These are phyloP conservation scores for Aureobasidium leucospermi DNA, from an alignment of 2,329 filamentous ascomycete species.

Conservation along the genomic window DNA sequence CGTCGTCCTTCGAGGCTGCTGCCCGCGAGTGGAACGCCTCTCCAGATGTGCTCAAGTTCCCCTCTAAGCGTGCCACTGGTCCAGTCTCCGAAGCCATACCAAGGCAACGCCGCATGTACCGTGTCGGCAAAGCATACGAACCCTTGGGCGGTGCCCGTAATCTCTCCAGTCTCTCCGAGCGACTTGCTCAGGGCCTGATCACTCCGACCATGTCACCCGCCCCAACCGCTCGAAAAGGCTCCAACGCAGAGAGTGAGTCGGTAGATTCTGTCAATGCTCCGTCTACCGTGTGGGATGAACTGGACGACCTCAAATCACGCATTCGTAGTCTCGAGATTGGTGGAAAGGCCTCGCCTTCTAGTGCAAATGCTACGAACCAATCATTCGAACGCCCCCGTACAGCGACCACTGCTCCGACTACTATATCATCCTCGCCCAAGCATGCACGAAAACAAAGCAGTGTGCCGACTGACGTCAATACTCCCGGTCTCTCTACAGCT, in stretches of 20 bases:
- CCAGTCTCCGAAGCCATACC: not conserved
- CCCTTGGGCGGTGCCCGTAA: not conserved
- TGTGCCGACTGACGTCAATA: constrained; percentile 28
- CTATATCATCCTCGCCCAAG: constrained; percentile 83
- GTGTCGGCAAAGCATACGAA: constrained; percentile 10
- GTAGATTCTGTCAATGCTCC: constrained; percentile 81
- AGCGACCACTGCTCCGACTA: constrained; percentile 84
- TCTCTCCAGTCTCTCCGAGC: constrained; percentile 1
- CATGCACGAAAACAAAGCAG: constrained; percentile 44
- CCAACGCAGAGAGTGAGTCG: constrained; percentile 60
- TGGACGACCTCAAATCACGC: constrained; percentile 89
- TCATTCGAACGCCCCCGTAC: constrained; percentile 80
- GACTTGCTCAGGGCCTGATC: constrained; percentile 4
- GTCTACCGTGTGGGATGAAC: constrained; percentile 93
- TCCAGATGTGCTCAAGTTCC: constrained; percentile 6
- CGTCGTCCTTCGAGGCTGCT: constrained; percentile 10
- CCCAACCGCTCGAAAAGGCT: constrained; percentile 35
- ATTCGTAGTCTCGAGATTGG: constrained; percentile 86
- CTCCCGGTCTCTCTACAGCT: constrained; percentile 32
- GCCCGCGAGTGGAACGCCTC: constrained; percentile 10
- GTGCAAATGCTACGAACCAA: constrained; percentile 63
- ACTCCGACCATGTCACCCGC: constrained; percentile 4
- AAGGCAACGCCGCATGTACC: constrained; percentile 8
- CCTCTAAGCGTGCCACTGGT: not conserved
- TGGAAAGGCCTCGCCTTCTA: constrained; percentile 78